Base-by-base conservation (phyloP, 2,329 filamentous ascomycete genomes). In the Verticillium longisporum region DNA sequence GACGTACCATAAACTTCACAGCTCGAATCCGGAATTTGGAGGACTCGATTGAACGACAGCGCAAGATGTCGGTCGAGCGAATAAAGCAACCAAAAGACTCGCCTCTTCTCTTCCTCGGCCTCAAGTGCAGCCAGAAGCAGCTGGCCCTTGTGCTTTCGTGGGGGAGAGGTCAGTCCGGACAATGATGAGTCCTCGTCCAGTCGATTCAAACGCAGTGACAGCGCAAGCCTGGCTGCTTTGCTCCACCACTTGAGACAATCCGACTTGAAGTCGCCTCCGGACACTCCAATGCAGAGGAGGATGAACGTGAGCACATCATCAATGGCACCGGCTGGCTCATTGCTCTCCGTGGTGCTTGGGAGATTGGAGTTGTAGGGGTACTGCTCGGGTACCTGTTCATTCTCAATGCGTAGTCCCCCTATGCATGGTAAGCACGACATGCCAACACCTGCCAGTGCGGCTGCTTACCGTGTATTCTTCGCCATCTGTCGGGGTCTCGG, bases 51-150 rank as follows among this genome's bases (percentile, higher is more conserved):
- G 64, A 79, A 81, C 5, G 77, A 80, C 15, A 82, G 69, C 0
- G 77, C 75, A 10, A 82, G 64, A 62, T 82, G 79, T 10, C 79
- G 70, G 61, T 82, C 79, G 6, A 81, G 69, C 31, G 74, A 73
- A 62, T 79, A 82, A 0, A 81, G 65, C 1, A 81, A 68, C 79
- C 79, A 82, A 63, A 80, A 81, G 0, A 78, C 75, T 5, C 79
- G 70, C 4, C 79, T 71, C 4, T 76, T 68, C 66, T 82, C 79
- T 62, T 82, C 79, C 21, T 73, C 72, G 6, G 76, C 74, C 64
- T 83, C 81, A 6, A 77, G 56, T 4, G 68, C 65, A 4, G 67
- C 63, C 13, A 70, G 53, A 0, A 70, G 69, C 1, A 62, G 59
- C 10, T 65, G 68, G 14, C 69, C 66, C 18, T 68, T 67, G 13